Base-by-base conservation (phyloP, 1,284 basidiomycete genomes). In the Athelia psychrophila region DNA sequence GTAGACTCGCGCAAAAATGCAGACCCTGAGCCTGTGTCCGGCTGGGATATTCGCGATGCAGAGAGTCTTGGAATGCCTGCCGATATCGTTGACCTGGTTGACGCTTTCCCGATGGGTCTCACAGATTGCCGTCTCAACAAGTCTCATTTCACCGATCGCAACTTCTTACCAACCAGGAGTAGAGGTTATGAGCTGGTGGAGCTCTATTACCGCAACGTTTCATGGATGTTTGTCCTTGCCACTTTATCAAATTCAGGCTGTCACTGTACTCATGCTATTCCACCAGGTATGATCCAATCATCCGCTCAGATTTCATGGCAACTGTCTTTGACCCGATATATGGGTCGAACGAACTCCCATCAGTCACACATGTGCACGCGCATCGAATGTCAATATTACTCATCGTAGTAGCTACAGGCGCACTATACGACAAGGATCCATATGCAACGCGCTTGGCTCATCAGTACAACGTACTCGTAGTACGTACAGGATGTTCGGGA, bases 371-470 rank as follows among this genome's bases (percentile, higher is more conserved):
- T 10, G 51, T 79, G 12, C 76, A 78, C 50, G 66, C 78, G 1
- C 79, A 81, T 55, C 63, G 67, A 24, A 66, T 82, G 12, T 67
- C 79, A 9, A 67, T 79, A 20, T 78, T 81, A 58, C 81, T 80
- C 57, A 70, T 76, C 45, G 52, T 78, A 16, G 57, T 82, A 5
- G 76, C 76, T 12, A 69, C 69, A 19, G 79, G 79, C 5, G 60
- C 66, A 6, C 59, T 75, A 33, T 72, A 74, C 51, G 74, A 74
- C 48, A 54, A 70, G 33, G 60, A 74, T 33, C 50, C 69, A 6
- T 58, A 65, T 40, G 59, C 71, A 30, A 45, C 56, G 30, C 50
- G 56, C 8, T 47, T 66, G 16, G 65, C 72, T 38, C 66, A 75
- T 53, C 71, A 73, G 44, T 79, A 76, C 58, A 62, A 76, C 49